Conservation (phyloP, 2,329 filamentous ascomycete species). For the Didymella segeticola region DNA sequence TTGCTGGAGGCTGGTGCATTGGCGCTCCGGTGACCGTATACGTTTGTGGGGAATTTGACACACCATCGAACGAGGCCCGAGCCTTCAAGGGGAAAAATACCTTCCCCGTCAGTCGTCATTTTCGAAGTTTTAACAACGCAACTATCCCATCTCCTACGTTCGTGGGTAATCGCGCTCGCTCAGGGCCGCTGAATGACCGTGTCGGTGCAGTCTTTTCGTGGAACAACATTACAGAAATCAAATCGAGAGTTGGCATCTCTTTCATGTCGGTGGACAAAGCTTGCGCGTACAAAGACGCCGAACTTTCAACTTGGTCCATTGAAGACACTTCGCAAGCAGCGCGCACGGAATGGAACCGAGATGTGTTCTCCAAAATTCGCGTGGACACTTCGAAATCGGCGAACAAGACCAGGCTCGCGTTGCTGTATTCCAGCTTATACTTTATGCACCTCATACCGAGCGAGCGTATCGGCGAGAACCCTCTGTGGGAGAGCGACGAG, state of each 20-base stretch:
- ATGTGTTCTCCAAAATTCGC: conserved; percentile 65
- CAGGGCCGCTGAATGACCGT: conserved; percentile 50
- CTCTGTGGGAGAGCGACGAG: conserved; percentile 69
- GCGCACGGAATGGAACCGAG: conserved; percentile 55
- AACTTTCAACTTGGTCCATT: conserved; percentile 54
- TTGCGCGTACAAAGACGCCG: conserved; percentile 56
- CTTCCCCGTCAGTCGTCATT: conserved; percentile 44
- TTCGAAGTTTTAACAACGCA: conserved; percentile 39
- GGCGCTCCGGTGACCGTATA: conserved; percentile 46
- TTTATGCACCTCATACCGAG: conserved; percentile 48
- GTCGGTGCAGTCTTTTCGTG: conserved; percentile 62
- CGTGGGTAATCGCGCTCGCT: conserved; percentile 33
- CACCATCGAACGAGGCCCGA: conserved; percentile 26
- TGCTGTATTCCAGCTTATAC: conserved; percentile 46
- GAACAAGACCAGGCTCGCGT: conserved; percentile 41
- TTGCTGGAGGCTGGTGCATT: conserved; percentile 48
- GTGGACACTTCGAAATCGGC: conserved; percentile 36
- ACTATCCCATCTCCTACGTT: conserved; percentile 41
- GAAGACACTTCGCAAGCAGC: conserved; percentile 51
- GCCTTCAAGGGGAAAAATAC: conserved; percentile 49
- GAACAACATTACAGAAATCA: conserved; percentile 48
- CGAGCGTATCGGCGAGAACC: conserved; percentile 66
- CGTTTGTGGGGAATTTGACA: conserved; percentile 47
- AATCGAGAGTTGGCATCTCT: conserved; percentile 60
- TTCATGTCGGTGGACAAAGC: conserved; percentile 55